These are phyloP conservation scores for Solanum chiquidenum DNA, from an alignment of 257 asterid species.

Conservation along the genomic window DNA sequence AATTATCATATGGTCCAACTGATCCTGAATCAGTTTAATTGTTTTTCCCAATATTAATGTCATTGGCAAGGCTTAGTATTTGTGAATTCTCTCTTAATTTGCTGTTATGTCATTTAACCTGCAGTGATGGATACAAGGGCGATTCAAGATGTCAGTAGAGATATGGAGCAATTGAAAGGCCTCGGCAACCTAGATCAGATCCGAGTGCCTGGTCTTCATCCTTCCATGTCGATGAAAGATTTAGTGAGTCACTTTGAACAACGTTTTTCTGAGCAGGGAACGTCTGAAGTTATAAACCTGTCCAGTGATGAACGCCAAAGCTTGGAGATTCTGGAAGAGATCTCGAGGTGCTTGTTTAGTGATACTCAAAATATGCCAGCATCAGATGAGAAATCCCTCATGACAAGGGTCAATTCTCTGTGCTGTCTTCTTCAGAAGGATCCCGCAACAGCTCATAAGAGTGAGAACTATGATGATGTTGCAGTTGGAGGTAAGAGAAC, in stretches of 20 bases:
- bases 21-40: not conserved
- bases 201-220: constrained; percentile 60
- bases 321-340: constrained; percentile 36
- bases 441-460: constrained; percentile 20
- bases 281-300: constrained; percentile 35
- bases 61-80: not conserved
- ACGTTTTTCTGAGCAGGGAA: constrained; percentile 64
- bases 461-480: constrained; percentile 13
- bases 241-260: constrained; percentile 80
- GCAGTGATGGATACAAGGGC: constrained; percentile 38
- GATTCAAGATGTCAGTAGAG: constrained; percentile 34
- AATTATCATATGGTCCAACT: not conserved
- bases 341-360: constrained; percentile 38
- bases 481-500: constrained; percentile 15
- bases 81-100: not conserved
- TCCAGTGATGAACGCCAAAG: constrained; percentile 68
- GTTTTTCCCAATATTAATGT: not conserved
- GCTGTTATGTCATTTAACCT: not conserved
- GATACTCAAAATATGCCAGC: constrained; percentile 46
- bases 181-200: constrained; percentile 69
- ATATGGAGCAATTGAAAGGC: constrained; percentile 45
- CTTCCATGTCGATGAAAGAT: constrained; percentile 91
- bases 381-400: constrained; percentile 67
- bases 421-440: constrained; percentile 94
- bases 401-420: constrained; percentile 85